These are phyloP conservation scores for Lecanicillium sp. DNA, from an alignment of 2,329 filamentous ascomycete genomes.

Conservation along the genomic window DNA sequence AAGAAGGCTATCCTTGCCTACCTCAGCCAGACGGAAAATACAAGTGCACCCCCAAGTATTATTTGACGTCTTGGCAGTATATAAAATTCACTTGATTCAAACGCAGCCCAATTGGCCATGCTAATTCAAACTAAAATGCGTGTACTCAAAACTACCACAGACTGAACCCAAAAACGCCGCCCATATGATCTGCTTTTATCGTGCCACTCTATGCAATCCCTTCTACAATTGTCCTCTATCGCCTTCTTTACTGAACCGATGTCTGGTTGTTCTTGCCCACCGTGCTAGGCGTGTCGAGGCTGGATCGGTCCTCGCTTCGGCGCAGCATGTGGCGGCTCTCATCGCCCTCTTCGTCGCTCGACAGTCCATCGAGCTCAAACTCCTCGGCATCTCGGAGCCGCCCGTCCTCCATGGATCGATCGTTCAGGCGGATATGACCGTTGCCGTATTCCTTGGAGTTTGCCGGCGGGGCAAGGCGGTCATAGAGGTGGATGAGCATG, in stretches of 20 bases:
- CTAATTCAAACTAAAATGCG: too few species aligned
- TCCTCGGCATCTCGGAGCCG: conserved; percentile 76
- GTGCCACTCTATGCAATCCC: too few species aligned
- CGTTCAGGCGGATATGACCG: conserved; percentile 25
- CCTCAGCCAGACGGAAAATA: too few species aligned
- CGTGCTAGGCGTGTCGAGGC: conserved; percentile 34
- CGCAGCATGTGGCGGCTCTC: conserved; percentile 32
- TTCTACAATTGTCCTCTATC: too few species aligned
- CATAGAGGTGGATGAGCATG: conserved; percentile 79
- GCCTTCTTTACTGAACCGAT: conserved; percentile 15
- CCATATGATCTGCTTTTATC: too few species aligned
- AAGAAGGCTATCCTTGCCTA: too few species aligned
- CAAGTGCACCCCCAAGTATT: too few species aligned
- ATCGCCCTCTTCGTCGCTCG: conserved; percentile 78
- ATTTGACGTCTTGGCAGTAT: too few species aligned
- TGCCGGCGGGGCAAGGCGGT: conserved; percentile 43
- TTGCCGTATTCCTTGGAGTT: conserved; percentile 29
- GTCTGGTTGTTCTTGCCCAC: conserved; percentile 24
- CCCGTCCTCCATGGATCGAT: conserved; percentile 36
- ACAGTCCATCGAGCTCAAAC: conserved; percentile 86
- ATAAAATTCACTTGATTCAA: too few species aligned
- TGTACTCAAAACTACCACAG: too few species aligned
- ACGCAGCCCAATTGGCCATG: too few species aligned
- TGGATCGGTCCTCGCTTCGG: conserved; percentile 19
- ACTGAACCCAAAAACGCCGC: too few species aligned